Base-by-base conservation (phyloP, 1,139 yeast species). In the Geotrichum fermentans region DNA sequence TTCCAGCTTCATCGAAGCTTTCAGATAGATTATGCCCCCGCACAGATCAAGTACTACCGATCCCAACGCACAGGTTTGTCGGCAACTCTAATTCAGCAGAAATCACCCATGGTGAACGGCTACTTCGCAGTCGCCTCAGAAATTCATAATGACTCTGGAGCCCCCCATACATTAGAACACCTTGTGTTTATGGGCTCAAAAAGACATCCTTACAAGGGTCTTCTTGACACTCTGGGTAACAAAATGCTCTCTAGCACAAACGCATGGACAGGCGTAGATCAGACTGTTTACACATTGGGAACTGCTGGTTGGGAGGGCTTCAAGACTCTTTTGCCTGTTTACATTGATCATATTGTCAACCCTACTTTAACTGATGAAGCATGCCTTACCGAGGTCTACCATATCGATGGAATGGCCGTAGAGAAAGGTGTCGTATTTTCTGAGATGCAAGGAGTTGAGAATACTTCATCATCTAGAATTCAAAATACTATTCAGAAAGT, bases 241-340 rank as follows among this genome's bases (percentile, higher is more conserved):
- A 70, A 88, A 51, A 82, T 89, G 57, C 84, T 84, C 66, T 85
- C 96, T 1, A 75, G 81, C 7, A 94, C 98, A 0, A 94, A 94
- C 63, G 99, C 99, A 0, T 90, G 97, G 97, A 92, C 99, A 0
- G 89, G 84, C 1, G 86, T 92, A 2, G 98, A 94, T 66, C 96
- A 88, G 62, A 94, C 99, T 0, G 97, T 89, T 1, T 94, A 92
- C 61, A 88, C 96, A 1, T 72, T 94, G 50, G 78, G 84, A 8
- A 82, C 95, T 37, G 97, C 97, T 0, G 98, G 98, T 5, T 90
- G 97, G 96, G 89, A 86, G 50, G 98, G 97, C 0, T 94, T 94
- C 67, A 79, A 78, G 50, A 75, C 82, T 50, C 69, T 94, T 38
- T 73, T 94, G 39, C 98, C 98, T 0, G 82, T 89, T 1, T 94